Evolutionary conservation across 306 rosid genomes (phyloP).

Genomic region (Pyrus betulifolia): DNA sequence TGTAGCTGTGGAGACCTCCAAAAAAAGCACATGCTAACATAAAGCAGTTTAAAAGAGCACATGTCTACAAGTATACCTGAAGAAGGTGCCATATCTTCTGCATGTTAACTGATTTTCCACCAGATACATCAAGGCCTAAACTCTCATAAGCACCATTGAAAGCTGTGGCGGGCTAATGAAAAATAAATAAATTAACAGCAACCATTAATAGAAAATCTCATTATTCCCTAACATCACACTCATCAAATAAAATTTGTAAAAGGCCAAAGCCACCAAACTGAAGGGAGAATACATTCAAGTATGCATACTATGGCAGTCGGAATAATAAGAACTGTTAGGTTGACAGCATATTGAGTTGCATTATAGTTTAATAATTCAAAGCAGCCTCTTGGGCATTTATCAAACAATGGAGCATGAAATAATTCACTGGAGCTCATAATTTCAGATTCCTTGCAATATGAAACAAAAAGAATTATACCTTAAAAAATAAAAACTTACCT

Average conservation of each 20-base stretch:
- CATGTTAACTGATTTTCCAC: constrained; percentile 89
- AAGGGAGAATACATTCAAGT: neutral
- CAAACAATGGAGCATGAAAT: neutral
- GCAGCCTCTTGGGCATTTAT: constrained; percentile 4
- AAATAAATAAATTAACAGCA: neutral
- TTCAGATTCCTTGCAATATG: neutral
- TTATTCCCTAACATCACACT: neutral
- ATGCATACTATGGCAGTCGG: neutral
- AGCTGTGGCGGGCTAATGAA: constrained; percentile 62
- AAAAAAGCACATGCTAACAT: neutral
- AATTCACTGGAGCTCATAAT: constrained; percentile 7
- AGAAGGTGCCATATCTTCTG: constrained; percentile 96
- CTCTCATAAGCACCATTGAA: constrained; percentile 85
- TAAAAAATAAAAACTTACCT: constrained; percentile 37
- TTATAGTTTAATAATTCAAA: constrained; percentile 4
- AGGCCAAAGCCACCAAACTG: neutral
- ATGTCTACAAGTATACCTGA: constrained; percentile 46
- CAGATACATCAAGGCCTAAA: constrained; percentile 60
- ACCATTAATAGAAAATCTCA: neutral
- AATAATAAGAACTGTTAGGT: neutral
- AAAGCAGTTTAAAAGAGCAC: neutral
- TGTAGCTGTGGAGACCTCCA: neutral
- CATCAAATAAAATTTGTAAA: neutral
- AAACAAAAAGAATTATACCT: neutral
- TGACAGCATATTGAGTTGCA: constrained; percentile 3